phyloP scores from a whole-genome alignment of 345 rosid species.

The Jatropha curcas region DNA sequence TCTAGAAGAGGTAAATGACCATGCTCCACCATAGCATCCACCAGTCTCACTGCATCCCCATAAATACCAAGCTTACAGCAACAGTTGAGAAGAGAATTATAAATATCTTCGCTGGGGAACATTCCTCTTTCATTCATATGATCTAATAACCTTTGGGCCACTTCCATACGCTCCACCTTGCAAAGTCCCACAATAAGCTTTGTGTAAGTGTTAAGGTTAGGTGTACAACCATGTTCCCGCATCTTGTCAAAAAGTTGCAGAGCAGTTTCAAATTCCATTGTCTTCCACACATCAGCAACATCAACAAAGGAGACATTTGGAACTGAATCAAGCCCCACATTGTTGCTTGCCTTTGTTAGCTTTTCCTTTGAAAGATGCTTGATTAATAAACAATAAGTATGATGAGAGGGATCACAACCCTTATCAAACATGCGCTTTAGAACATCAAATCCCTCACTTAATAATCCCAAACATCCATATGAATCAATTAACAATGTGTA shows the following conservation, averaged over 20 bases:
- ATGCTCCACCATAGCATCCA: slow-evolving; percentile 54
- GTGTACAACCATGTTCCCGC: slow-evolving; percentile 58
- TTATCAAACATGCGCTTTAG: slow-evolving; percentile 75
- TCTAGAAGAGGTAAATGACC: slow-evolving; percentile 71
- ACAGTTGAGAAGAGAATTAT: slow-evolving; percentile 62
- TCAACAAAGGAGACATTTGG: slow-evolving; percentile 28
- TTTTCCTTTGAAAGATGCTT: slow-evolving; percentile 50
- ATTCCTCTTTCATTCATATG: slow-evolving; percentile 60
- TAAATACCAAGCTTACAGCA: slow-evolving; percentile 51
- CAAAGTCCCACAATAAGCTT: slow-evolving; percentile 72
- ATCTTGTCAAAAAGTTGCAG: slow-evolving; percentile 61
- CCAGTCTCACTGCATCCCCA: slow-evolving; percentile 51
- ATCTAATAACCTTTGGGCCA: slow-evolving; percentile 50
- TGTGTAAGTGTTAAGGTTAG: slow-evolving; percentile 53
- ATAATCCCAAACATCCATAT: slow-evolving; percentile 58
- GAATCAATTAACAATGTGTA: slow-evolving; percentile 65
- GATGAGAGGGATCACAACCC: slow-evolving; percentile 78
- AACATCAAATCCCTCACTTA: slow-evolving; percentile 63
- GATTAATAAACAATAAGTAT: slow-evolving; percentile 61
- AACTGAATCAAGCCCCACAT: slow-evolving; percentile 34
- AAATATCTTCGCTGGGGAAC: slow-evolving; percentile 52
- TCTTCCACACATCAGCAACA: slow-evolving; percentile 53
- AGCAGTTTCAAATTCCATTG: slow-evolving; percentile 54
- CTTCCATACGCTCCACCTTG: slow-evolving; percentile 44
- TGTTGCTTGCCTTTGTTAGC: slow-evolving; percentile 32